phyloP scores from a whole-genome alignment of 306 rosid genomes.

The Herpetospermum pedunculosum region DNA sequence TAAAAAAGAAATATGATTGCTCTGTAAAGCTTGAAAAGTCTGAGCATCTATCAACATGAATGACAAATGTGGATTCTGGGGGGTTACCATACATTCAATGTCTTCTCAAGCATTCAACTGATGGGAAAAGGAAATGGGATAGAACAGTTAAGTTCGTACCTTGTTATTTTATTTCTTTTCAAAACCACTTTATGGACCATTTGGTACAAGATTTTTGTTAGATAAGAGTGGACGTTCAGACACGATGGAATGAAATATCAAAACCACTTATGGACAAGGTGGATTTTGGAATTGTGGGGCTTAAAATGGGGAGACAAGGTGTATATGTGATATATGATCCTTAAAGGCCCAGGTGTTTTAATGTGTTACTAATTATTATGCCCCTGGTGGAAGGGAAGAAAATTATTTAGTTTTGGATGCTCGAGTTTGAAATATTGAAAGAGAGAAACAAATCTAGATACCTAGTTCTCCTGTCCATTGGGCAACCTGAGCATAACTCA shows the following conservation, averaged over 20 bases:
- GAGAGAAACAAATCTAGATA: not conserved
- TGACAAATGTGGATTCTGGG: not conserved
- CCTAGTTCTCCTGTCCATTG: not conserved
- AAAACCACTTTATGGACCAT: not conserved
- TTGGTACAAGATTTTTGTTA: not conserved
- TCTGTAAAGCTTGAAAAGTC: not conserved
- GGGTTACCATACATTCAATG: not conserved
- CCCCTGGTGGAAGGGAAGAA: not conserved
- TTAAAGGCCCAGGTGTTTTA: not conserved
- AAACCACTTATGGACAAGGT: not conserved
- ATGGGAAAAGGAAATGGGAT: not conserved
- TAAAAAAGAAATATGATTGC: not conserved
- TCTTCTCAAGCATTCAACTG: not conserved
- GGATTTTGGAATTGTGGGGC: not conserved
- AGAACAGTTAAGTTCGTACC: not conserved
- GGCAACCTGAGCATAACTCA: too few species aligned
- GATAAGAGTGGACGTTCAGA: not conserved
- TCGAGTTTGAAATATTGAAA: not conserved
- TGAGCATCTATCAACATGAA: not conserved
- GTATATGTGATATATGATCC: not conserved
- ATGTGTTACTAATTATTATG: not conserved
- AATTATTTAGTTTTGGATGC: not conserved
- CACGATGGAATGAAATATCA: not conserved
- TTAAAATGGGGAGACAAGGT: not conserved
- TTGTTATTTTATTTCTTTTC: not conserved